Base-by-base conservation (phyloP, 768 basidiomycete genomes). In the Candolleomyces aberdarensis region DNA sequence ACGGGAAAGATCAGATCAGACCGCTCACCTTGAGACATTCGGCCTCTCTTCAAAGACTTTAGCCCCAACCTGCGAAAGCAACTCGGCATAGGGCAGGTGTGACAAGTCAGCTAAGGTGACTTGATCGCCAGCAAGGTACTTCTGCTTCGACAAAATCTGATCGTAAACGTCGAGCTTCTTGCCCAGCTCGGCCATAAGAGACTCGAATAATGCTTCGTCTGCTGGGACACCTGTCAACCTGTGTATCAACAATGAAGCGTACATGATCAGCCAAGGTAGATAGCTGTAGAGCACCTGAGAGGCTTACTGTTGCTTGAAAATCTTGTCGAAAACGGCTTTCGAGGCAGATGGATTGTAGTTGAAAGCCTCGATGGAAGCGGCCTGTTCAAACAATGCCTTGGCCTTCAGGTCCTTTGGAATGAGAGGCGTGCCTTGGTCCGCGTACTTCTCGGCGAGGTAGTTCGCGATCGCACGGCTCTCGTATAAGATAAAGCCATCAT, bases 401-500 rank as follows among this genome's bases (percentile, higher is more conserved):
- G 65, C 70, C 40, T 76, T 68, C 8, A 72, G 48, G 9, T 76
- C 74, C 3, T 66, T 66, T 3, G 88, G 88, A 46, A 86, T 72
- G 44, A 88, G 75, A 5, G 69, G 60, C 1, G 80, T 75, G 41
- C 85, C 85, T 65, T 85, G 79, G 52, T 71, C 49, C 0, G 79
- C 69, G 63, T 86, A 83, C 67, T 88, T 89, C 59, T 70, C 70
- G 31, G 77, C 80, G 63, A 89, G 68, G 69, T 89, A 91, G 14
- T 84, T 81, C 6, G 68, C 68, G 56, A 89, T 87, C 0, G 86
- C 85, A 36, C 86, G 83, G 43, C 79, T 80, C 66, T 88, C 87
- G 71, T 80, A 88, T 14, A 91, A 65, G 58, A 80, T 72, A 69
- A 89, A 83, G 2, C 85, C 87, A 43, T 85, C 85, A 22, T 88